A percentile compares a stretch with the other conserved stretches of the same genome.
Evolutionary conservation across 2,329 filamentous ascomycete genomes (phyloP).

Genomic region (Cladobotryum mycophilum): DNA sequence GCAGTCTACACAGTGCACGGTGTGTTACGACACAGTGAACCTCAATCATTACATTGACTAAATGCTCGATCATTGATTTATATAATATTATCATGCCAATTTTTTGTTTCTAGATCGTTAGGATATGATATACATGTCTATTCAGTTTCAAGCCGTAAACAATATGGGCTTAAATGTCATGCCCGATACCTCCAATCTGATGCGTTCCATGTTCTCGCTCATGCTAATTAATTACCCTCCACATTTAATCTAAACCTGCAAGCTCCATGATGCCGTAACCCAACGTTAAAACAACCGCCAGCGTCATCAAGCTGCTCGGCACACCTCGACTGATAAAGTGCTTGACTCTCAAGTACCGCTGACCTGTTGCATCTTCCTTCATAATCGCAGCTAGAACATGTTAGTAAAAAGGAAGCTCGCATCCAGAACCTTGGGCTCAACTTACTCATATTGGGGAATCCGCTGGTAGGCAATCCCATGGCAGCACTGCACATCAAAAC

Average conservation of each 20-base stretch:
- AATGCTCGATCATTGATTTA: not conserved
- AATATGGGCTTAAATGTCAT: no score
- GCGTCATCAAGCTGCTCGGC: constrained; percentile 75
- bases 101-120: no score
- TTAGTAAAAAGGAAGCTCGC: constrained; percentile 16
- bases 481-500: constrained; percentile 95
- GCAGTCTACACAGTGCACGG: constrained; percentile 19
- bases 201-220: no score
- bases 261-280: constrained; percentile 88
- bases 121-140: no score
- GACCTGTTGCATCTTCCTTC: constrained; percentile 94
- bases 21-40: constrained; percentile 9
- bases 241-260: constrained; percentile 49
- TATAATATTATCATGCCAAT: not conserved
- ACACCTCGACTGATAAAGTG: constrained; percentile 95
- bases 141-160: no score
- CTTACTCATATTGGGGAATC: constrained; percentile 99
- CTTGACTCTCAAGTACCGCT: constrained; percentile 83
- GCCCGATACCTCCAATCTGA: no score
- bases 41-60: no score
- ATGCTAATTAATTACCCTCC: not conserved
- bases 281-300: constrained; percentile 75
- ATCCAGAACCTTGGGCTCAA: constrained; percentile 22
- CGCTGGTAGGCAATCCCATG: constrained; percentile 92
- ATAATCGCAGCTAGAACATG: constrained; percentile 75